Percentiles rank a stretch among this genome's conserved stretches.
phyloP scores from a whole-genome alignment of 352 stramenopile species.

The Sclerospora graminicola region DNA sequence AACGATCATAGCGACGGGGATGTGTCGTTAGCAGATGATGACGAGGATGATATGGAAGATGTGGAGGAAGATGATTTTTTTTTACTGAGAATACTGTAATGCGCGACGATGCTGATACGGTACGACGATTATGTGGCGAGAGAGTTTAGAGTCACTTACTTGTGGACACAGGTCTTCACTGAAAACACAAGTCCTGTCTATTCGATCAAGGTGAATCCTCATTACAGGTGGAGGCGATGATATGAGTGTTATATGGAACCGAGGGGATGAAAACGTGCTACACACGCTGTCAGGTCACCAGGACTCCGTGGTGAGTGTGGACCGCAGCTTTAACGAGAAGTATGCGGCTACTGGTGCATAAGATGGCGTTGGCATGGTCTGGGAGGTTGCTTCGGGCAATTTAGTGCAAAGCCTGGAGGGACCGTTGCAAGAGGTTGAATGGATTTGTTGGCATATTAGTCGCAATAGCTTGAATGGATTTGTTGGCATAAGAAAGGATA shows the following conservation, averaged over 20 bases:
- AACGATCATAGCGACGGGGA: too few species aligned
- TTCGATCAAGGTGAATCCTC: constrained; percentile 75
- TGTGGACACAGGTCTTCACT: constrained; percentile 49
- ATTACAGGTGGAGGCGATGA: constrained; percentile 80
- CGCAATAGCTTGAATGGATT: too few species aligned
- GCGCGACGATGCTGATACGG: constrained; percentile 64
- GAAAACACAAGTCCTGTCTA: constrained; percentile 75
- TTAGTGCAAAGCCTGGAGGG: constrained; percentile 80
- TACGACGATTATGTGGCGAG: too few species aligned
- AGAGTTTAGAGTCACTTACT: too few species aligned
- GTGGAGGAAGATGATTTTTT: constrained; percentile 50
- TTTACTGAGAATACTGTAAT: constrained; percentile 61
- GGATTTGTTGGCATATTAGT: too few species aligned
- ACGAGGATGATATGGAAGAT: constrained; percentile 59
- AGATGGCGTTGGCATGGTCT: constrained; percentile 84
- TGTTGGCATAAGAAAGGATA: constrained; percentile 88
- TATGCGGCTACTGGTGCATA: constrained; percentile 81
- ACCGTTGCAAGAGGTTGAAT: constrained; percentile 82
- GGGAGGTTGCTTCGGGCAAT: constrained; percentile 72
- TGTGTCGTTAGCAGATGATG: too few species aligned
- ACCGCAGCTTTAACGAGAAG: constrained; percentile 83
- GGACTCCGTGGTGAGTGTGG: constrained; percentile 76
- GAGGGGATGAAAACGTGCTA: constrained; percentile 65
- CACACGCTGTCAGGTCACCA: constrained; percentile 70
- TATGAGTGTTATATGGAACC: constrained; percentile 80